Conservation (phyloP, 495 filamentous ascomycete genomes). For the Penicillium goetzii region DNA sequence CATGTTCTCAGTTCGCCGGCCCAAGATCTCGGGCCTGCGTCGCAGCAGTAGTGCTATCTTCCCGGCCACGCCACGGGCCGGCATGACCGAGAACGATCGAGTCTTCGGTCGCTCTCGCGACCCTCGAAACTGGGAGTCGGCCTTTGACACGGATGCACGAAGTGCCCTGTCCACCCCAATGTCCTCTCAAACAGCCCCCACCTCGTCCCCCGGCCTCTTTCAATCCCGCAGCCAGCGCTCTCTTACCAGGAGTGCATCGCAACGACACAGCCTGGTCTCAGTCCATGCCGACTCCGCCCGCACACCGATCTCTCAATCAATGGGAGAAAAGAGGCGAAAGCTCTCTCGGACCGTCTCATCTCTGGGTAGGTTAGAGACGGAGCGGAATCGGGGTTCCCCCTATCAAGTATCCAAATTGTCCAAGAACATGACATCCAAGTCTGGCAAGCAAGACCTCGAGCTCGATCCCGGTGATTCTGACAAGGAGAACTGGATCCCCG, state of each 20-base stretch:
- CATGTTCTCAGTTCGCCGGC: constrained; percentile 53
- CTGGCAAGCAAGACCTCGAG: constrained; percentile 41
- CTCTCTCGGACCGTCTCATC: constrained; percentile 67
- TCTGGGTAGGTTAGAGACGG: constrained; percentile 66
- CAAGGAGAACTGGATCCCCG: constrained; percentile 89
- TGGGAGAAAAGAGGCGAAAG: constrained; percentile 63
- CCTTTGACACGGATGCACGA: constrained; percentile 72
- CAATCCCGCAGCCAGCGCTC: constrained; percentile 63
- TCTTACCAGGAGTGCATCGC: constrained; percentile 40
- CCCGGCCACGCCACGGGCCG: constrained; percentile 39
- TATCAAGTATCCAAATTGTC: constrained; percentile 28
- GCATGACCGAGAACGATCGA: constrained; percentile 40
- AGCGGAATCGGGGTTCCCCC: constrained; percentile 28
- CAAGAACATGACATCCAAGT: constrained; percentile 32
- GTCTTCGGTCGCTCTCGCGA: constrained; percentile 75
- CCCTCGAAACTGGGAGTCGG: constrained; percentile 82
- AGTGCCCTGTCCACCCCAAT: constrained; percentile 73
- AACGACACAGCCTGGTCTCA: constrained; percentile 59
- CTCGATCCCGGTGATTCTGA: constrained; percentile 73
- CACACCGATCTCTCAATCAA: constrained; percentile 44
- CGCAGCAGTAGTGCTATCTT: constrained; percentile 63
- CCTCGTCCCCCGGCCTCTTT: constrained; percentile 71
- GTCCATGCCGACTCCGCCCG: constrained; percentile 51
- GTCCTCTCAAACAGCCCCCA: constrained; percentile 71
- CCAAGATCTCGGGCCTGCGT: constrained; percentile 59